A percentile compares a stretch with the other conserved stretches of the same genome.
These are phyloP conservation scores for Naematelia encephala DNA, from an alignment of 768 basidiomycete species.

Conservation along the genomic window DNA sequence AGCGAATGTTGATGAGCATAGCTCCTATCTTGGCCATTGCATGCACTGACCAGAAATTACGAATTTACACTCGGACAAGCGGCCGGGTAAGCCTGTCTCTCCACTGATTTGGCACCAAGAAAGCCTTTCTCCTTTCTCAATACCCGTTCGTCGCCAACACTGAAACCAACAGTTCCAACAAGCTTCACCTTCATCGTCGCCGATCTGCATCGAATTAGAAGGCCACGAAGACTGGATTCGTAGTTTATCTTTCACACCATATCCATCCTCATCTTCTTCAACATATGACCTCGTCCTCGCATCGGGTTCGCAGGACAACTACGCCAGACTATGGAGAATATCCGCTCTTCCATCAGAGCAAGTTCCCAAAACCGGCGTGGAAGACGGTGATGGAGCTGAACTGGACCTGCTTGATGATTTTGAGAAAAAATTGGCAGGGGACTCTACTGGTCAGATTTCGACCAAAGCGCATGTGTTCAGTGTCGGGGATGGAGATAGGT, in stretches of 20 bases:
- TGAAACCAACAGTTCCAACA: slow-evolving; percentile 17
- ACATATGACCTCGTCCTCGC: slow-evolving; percentile 68
- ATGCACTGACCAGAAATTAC: slow-evolving; percentile 74
- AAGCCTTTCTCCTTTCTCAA: too few relatives aligned
- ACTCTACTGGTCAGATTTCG: slow-evolving; percentile 84
- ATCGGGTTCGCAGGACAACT: slow-evolving; percentile 92
- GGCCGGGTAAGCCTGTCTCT: slow-evolving; percentile 58
- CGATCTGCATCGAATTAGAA: slow-evolving; percentile 50
- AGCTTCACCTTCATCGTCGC: too few relatives aligned
- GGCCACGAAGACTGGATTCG: slow-evolving; percentile 98
- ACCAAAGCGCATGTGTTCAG: slow-evolving; percentile 78
- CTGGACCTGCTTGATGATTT: slow-evolving; percentile 85
- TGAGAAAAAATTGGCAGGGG: slow-evolving; percentile 65
- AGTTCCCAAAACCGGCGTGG: slow-evolving; percentile 18
- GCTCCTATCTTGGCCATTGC: slow-evolving; percentile 70
- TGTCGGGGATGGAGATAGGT: slow-evolving; percentile 54
- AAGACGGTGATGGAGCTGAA: slow-evolving; percentile 49
- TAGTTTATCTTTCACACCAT: slow-evolving; percentile 63
- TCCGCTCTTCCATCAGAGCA: slow-evolving; percentile 54
- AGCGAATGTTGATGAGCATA: slow-evolving; percentile 39
- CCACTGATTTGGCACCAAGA: too few relatives aligned
- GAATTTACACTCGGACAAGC: slow-evolving; percentile 70
- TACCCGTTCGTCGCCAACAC: background rate
- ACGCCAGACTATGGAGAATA: slow-evolving; percentile 89
- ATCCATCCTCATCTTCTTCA: slow-evolving; percentile 32